Evolutionary conservation across 495 filamentous ascomycete genomes (phyloP).

Genomic region (Aspergillus indologenus): DNA sequence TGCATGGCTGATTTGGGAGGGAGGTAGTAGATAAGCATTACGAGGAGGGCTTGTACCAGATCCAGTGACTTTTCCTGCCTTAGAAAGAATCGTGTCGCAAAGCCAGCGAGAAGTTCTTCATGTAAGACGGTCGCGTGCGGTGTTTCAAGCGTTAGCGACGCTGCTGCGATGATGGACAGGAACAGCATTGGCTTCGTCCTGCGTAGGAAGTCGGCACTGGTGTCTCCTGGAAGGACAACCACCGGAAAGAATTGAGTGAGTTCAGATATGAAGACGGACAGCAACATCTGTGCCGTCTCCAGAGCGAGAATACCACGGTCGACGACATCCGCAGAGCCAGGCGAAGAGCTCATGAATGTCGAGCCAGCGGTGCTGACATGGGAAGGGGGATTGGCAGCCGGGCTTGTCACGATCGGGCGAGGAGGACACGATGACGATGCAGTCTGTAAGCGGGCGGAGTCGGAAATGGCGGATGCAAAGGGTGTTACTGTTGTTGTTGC

Average conservation of each 20-base stretch:
- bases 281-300: neutral
- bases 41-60: neutral
- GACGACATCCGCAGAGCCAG: neutral
- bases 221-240: neutral
- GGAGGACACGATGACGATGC: neutral
- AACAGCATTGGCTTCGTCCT: neutral
- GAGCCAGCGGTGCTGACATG: neutral
- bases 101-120: neutral
- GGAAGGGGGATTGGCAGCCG: neutral
- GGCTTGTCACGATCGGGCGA: neutral
- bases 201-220: neutral
- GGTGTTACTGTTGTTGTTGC: neutral
- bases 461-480: neutral
- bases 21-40: conserved; percentile 3
- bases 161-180: neutral
- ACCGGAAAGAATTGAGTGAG: conserved; percentile 1
- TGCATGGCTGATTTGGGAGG: conserved; percentile 3
- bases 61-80: conserved; percentile 2
- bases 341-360: neutral
- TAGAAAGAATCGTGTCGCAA: conserved; percentile 1
- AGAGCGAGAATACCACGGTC: neutral
- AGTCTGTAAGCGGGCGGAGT: neutral
- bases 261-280: neutral
- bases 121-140: neutral
- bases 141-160: neutral